A percentile compares a stretch with the other conserved stretches of the same genome.
phyloP scores from a whole-genome alignment of 257 asterid species.

The Thymus mandschuricus region DNA sequence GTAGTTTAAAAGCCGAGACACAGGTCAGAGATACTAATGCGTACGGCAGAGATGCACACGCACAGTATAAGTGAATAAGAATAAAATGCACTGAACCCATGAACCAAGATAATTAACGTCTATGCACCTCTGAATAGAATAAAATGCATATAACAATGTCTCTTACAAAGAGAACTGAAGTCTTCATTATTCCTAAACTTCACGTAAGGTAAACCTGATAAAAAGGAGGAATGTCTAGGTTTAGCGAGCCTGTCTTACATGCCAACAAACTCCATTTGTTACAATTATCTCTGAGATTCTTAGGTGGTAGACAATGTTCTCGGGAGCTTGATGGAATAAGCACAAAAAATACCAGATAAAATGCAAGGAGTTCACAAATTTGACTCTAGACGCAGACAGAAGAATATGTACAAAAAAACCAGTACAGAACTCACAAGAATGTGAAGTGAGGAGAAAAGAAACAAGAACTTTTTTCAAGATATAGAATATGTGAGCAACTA shows the following conservation, averaged over 20 bases:
- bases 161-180: not conserved
- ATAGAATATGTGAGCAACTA: slow-evolving; percentile 3
- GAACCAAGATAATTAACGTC: not conserved
- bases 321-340: not conserved
- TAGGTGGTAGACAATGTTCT: not conserved
- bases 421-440: slow-evolving; percentile 11
- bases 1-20: slow-evolving; percentile 10
- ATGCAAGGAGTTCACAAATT: slow-evolving; percentile 8
- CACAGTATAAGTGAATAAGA: not conserved
- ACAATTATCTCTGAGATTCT: not conserved
- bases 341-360: not conserved
- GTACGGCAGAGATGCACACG: not conserved
- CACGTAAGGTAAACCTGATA: too few species aligned
- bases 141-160: slow-evolving; percentile 3
- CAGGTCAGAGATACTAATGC: slow-evolving; percentile 4
- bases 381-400: not conserved
- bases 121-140: not conserved
- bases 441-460: not conserved
- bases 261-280: too few species aligned
- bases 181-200: too few species aligned
- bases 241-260: too few species aligned
- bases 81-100: too few species aligned
- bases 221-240: too few species aligned
- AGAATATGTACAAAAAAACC: slow-evolving; percentile 8
- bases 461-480: not conserved